Base-by-base conservation (phyloP, 2,329 filamentous ascomycete genomes). In the Aspergillus aculeatus region DNA sequence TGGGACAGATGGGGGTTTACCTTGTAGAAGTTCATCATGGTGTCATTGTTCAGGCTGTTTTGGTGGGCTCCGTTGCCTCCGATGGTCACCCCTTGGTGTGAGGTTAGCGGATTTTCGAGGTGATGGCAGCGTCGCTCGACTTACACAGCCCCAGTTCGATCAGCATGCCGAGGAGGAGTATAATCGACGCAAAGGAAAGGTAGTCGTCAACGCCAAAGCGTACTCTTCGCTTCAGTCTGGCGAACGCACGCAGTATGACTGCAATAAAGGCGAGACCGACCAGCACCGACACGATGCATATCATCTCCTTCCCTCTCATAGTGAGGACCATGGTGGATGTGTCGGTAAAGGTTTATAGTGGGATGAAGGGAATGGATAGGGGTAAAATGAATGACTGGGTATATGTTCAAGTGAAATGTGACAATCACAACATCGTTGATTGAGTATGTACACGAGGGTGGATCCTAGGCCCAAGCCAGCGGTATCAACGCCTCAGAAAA, bases 151-250 rank as follows among this genome's bases (percentile, higher is more conserved):
- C 48, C 50, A 74, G 49, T 57, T 74, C 70, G 32, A 72, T 59
- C 31, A 72, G 54, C 71, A 74, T 74, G 4, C 58, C 68, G 51
- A 73, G 55, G 26, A 74, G 56, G 10, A 73, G 61, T 21, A 66
- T 51, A 51, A 69, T 66, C 6, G 70, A 69, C 0, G 65, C 3
- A 19, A 71, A 62, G 51, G 67, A 70, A 14, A 74, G 66, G 54
- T 73, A 72, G 57, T 74, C 71, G 61, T 74, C 70, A n/a, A 70
- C 23, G 0, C 68, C 71, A 32, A 74, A 69, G 6, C 59, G 57
- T 10, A 74, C 69, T 64, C 69, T 65, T 29, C 71, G 65, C 47
- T 65, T 68, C 4, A 70, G 35, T 14, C 71, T 68, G 49, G 71
- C 71, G 31, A 69, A 38, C 19, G 69, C 57, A 16, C 71, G 69